phyloP scores from a whole-genome alignment of 2,329 filamentous ascomycete species.

The Pyrenophora seminiperda region DNA sequence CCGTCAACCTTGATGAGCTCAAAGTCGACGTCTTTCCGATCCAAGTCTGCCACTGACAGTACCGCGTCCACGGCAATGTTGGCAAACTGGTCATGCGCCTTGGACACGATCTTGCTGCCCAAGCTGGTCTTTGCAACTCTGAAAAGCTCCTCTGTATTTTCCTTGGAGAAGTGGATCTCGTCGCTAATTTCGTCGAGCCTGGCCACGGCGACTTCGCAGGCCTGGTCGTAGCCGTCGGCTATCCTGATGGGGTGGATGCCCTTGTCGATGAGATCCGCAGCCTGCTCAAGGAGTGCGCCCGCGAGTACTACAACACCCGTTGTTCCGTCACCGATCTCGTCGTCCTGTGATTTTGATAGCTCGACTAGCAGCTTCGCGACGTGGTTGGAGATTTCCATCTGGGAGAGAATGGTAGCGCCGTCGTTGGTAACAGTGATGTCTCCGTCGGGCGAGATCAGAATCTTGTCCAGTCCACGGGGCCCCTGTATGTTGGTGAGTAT shows the following conservation, averaged over 20 bases:
- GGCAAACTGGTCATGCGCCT: constrained; percentile 97
- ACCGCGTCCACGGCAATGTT: constrained; percentile 97
- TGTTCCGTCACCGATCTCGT: constrained; percentile 98
- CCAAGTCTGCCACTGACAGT: constrained; percentile 91
- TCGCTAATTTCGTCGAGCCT: constrained; percentile 95
- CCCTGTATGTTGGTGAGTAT: constrained; percentile 57
- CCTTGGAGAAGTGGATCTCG: constrained; percentile 80
- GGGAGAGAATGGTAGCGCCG: constrained; percentile 92
- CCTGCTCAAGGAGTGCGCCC: constrained; percentile 92
- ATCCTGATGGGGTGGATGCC: constrained; percentile 99
- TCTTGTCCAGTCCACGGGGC: constrained; percentile 96
- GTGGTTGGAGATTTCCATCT: constrained; percentile 99
- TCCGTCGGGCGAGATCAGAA: constrained; percentile 96
- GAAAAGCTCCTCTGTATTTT: constrained; percentile 82
- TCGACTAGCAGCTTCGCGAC: constrained; percentile 96
- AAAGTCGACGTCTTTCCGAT: constrained; percentile 97
- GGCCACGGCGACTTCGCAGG: constrained; percentile 92
- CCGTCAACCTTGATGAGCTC: constrained; percentile 99
- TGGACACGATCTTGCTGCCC: constrained; percentile 98
- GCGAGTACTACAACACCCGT: constrained; percentile 97
- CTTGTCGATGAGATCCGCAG: constrained; percentile 98
- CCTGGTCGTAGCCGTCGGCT: constrained; percentile 96
- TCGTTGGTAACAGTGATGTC: constrained; percentile 99
- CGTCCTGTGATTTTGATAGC: constrained; percentile 97
- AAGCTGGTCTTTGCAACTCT: constrained; percentile 95